Base-by-base conservation (phyloP, 108 stramenopile genomes). In the Discostella pseudostelligera region DNA sequence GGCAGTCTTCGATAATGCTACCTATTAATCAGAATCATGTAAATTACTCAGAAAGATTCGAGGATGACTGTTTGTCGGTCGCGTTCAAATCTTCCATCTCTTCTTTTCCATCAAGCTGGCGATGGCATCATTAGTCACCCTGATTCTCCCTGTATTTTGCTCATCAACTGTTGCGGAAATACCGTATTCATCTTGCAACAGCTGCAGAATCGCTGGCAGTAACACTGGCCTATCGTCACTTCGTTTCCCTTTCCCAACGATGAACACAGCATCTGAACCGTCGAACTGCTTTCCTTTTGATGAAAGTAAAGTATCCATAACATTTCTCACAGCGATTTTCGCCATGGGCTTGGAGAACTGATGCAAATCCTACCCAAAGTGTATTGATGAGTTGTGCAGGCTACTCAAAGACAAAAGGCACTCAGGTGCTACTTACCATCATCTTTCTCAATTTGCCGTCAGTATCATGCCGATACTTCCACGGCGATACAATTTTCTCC, bases 171-270 rank as follows among this genome's bases (percentile, higher is more conserved):
- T 21, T 14, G 67, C 74, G 11, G 62, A 37, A 17, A 88, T 39
- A 17, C 70, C 72, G 61, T 81, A 82, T 29, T 88, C 84, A 4
- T 74, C 64, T 5, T 10, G 24, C 11, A 86, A 65, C 0, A 89
- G 39, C 7, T 69, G 13, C 19, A 58, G 25, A 1, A 81, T 60
- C 2, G 77, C 70, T 20, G 59, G 56, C 29, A 65, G 55, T 48
- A 87, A 69, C 1, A 83, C 73, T 9, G 84, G 85, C n/a, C 65
- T 66, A 20, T 78, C 64, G 42, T 76, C 59, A 43, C 74, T 79
- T 13, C 70, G 78, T 40, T 70, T 80, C 3, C 88, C 88, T 62
- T 87, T 84, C 11, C 88, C 88, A 37, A 83, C 81, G 17, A 89
- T 80, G 9, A 89, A 71, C 22, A 87, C 66, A 0, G 83, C 58